These are phyloP conservation scores for Aureobasidium sp. DNA, from an alignment of 2,329 filamentous ascomycete species.

Conservation along the genomic window DNA sequence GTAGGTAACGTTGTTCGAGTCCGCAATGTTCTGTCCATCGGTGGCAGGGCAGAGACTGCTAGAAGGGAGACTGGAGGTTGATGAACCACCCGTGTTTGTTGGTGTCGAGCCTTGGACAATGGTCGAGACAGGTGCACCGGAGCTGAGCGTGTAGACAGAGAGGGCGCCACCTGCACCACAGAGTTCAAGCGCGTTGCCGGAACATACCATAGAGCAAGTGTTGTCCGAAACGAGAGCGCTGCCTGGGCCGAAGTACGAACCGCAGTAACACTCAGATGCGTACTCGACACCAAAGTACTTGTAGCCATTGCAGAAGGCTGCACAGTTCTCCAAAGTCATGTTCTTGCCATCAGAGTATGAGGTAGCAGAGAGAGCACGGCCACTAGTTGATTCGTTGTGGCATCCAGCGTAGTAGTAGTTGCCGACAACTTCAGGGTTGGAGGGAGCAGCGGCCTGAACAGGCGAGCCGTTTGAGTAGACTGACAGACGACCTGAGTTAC, in stretches of 20 bases:
- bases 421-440: constrained; percentile 23
- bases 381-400: constrained; percentile 24
- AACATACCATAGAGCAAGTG: constrained; percentile 25
- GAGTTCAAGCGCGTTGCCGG: constrained; percentile 21
- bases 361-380: constrained; percentile 22
- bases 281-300: constrained; percentile 34
- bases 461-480: constrained; percentile 25
- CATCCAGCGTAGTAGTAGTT: constrained; percentile 24
- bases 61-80: constrained; percentile 16
- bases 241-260: constrained; percentile 19
- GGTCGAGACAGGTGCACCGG: constrained; percentile 11
- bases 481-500: constrained; percentile 25
- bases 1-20: constrained; percentile 13
- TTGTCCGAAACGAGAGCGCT: constrained; percentile 14
- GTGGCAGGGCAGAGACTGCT: constrained; percentile 16
- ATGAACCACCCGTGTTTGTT: not conserved
- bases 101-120: constrained; percentile 14
- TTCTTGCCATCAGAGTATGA: constrained; percentile 20
- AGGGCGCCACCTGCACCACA: constrained; percentile 25
- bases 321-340: constrained; percentile 36
- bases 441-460: constrained; percentile 18
- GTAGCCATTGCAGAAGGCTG: constrained; percentile 28
- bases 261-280: constrained; percentile 30
- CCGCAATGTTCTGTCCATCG: constrained; percentile 7
- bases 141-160: constrained; percentile 21